phyloP scores from a whole-genome alignment of 2,329 filamentous ascomycete species.

The Karstenula rhodostoma region DNA sequence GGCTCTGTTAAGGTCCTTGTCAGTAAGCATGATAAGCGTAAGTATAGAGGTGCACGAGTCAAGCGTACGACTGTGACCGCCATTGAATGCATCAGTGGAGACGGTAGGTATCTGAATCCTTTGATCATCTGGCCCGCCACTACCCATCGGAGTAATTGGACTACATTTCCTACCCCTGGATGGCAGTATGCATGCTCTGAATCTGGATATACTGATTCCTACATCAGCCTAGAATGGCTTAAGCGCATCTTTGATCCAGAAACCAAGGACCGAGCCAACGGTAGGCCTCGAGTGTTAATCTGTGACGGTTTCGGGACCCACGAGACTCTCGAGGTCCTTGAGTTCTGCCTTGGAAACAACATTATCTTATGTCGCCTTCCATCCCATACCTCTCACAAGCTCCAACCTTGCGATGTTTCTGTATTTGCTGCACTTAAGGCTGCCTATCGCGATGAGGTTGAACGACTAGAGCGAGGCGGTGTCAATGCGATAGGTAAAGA shows the following conservation, averaged over 20 bases:
- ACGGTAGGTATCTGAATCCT: slow-evolving; percentile 21
- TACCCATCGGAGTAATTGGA: slow-evolving; percentile 24
- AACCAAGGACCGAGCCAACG: background rate
- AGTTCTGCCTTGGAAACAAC: slow-evolving; percentile 44
- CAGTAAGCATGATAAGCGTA: slow-evolving; percentile 1
- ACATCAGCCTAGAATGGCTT: slow-evolving; percentile 46
- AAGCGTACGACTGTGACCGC: slow-evolving; percentile 23
- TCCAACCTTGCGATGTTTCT: slow-evolving; percentile 16
- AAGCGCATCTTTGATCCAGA: slow-evolving; percentile 13
- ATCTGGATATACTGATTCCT: slow-evolving; percentile 33
- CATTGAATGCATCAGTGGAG: slow-evolving; percentile 19
- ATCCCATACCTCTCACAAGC: slow-evolving; percentile 2
- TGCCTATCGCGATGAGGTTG: slow-evolving; percentile 22
- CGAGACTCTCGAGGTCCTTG: slow-evolving; percentile 43
- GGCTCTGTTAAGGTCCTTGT: slow-evolving; percentile 2
- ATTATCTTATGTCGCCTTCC: slow-evolving; percentile 44
- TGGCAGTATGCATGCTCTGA: slow-evolving; percentile 22
- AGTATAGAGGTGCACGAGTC: background rate
- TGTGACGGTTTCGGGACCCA: slow-evolving; percentile 34
- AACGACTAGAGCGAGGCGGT: slow-evolving; percentile 22
- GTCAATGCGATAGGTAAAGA: slow-evolving; percentile 21
- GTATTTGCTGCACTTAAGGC: slow-evolving; percentile 23
- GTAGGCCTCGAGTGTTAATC: background rate
- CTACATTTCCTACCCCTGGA: slow-evolving; percentile 19
- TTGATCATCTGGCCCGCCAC: slow-evolving; percentile 22